Conservation (phyloP, 2,329 filamentous ascomycete genomes). For the Trichoderma semiorbis region DNA sequence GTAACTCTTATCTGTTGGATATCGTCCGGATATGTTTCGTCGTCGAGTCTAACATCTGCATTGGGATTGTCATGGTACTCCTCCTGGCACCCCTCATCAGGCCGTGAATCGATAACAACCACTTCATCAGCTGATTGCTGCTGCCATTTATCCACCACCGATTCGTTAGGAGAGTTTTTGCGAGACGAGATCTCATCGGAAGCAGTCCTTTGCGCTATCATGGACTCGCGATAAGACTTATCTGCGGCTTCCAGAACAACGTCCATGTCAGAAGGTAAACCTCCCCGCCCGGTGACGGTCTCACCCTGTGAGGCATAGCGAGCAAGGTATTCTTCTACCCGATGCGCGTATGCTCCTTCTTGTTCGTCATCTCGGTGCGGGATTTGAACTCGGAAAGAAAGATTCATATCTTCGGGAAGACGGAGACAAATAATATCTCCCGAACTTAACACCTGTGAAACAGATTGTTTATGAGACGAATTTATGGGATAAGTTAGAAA, state of each 20-base stretch:
- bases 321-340: no score
- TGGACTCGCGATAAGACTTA: not conserved
- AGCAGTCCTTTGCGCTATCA: not conserved
- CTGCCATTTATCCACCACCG: not conserved
- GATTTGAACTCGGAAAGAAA: no score
- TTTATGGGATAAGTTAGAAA: no score
- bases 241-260: not conserved
- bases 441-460: no score
- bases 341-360: no score
- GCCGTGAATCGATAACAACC: not conserved
- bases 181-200: not conserved
- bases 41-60: not conserved
- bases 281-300: no score
- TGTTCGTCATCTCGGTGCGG: no score
- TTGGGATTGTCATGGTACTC: not conserved
- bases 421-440: no score
- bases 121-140: not conserved
- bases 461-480: no score
- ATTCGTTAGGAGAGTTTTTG: not conserved
- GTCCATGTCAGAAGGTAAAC: not conserved
- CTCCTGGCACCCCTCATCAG: not conserved
- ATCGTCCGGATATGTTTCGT: not conserved
- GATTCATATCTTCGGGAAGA: no score
- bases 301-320: no score
- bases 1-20: not conserved